Conservation (phyloP, 176 grass and related monocot species). For the Cymbopogon citratus region DNA sequence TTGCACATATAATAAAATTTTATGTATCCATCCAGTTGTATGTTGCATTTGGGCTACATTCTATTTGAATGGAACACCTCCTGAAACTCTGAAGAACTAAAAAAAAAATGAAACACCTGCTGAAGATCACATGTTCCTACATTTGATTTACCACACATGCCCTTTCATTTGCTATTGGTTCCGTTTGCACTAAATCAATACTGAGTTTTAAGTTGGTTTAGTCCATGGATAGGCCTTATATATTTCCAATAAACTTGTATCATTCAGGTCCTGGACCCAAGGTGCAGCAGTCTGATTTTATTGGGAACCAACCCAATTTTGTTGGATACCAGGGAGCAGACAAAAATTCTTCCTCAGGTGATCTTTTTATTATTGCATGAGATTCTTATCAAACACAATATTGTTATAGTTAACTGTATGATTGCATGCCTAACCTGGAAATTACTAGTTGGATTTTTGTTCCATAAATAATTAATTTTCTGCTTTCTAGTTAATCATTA, state of each 20-base stretch:
- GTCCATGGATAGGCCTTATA: neutral
- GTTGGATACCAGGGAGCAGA: constrained; percentile 25
- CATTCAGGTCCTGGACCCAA: constrained; percentile 28
- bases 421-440: neutral
- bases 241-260: neutral
- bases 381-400: neutral
- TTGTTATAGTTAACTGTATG: neutral
- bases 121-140: neutral
- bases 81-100: neutral
- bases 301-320: constrained; percentile 31
- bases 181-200: neutral
- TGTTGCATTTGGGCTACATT: neutral
- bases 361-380: constrained; percentile 18
- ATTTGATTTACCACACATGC: neutral
- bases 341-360: constrained; percentile 41
- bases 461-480: neutral
- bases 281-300: constrained; percentile 36
- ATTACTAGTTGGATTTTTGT: neutral
- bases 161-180: neutral
- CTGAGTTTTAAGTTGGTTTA: neutral
- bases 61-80: neutral
- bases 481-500: neutral
- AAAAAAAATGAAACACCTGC: neutral
- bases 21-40: neutral
- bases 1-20: neutral